phyloP scores from a whole-genome alignment of 495 filamentous ascomycete species.

The Staphylotrichum longicolle region DNA sequence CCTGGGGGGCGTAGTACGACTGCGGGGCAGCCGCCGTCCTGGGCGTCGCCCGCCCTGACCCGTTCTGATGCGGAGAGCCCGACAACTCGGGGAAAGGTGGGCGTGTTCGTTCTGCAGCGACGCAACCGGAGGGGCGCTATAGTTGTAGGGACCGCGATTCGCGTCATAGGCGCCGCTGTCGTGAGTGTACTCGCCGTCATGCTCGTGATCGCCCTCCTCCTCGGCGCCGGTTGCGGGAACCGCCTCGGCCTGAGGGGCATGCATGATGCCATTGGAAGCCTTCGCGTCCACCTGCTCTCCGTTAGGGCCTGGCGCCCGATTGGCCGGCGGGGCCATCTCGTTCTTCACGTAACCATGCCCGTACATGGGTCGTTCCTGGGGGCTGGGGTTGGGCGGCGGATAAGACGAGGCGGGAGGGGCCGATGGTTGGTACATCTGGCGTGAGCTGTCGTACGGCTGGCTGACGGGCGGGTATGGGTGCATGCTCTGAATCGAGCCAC shows the following conservation, averaged over 20 bases:
- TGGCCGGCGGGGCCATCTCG: constrained; percentile 88
- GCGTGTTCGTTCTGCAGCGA: constrained; percentile 71
- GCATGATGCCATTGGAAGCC: constrained; percentile 59
- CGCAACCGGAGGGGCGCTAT: constrained; percentile 62
- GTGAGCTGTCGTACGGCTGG: constrained; percentile 72
- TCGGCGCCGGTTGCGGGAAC: constrained; percentile 61
- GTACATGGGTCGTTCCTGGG: constrained; percentile 71
- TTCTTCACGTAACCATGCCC: constrained; percentile 74
- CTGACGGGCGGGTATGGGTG: constrained; percentile 67
- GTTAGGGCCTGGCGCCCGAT: constrained; percentile 55
- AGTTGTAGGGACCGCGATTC: constrained; percentile 70
- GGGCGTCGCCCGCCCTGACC: constrained; percentile 84
- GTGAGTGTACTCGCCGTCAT: constrained; percentile 80
- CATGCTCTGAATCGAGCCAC: constrained; percentile 70
- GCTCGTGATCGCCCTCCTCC: constrained; percentile 71
- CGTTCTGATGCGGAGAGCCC: constrained; percentile 83
- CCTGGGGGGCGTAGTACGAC: constrained; percentile 64
- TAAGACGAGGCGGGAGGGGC: constrained; percentile 69
- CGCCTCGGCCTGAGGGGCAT: constrained; percentile 53
- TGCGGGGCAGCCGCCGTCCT: constrained; percentile 66
- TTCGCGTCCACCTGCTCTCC: constrained; percentile 67
- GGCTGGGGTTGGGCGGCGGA: constrained; percentile 58
- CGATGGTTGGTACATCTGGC: constrained; percentile 78
- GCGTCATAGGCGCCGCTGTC: constrained; percentile 64
- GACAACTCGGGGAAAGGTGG: constrained; percentile 82